These are phyloP conservation scores for Parafenestella ontariensis DNA, from an alignment of 2,329 filamentous ascomycete genomes.

Conservation along the genomic window DNA sequence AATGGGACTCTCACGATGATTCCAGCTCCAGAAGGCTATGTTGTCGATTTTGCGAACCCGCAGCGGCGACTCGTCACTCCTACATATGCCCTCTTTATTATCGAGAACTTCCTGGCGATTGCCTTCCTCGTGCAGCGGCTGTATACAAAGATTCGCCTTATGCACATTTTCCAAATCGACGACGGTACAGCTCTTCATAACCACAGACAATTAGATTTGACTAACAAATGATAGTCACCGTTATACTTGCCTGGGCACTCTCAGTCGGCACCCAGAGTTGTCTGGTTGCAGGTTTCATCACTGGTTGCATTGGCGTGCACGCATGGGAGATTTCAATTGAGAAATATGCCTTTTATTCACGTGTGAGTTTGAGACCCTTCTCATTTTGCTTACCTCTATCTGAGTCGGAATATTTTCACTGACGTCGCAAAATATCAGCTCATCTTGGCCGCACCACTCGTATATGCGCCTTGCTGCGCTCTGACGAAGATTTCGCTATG, in stretches of 20 bases:
- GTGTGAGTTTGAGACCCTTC: constrained; percentile 4
- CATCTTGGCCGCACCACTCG: constrained; percentile 24
- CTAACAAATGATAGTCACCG: constrained; percentile 7
- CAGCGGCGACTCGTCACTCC: constrained; percentile 18
- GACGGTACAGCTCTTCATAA: constrained; percentile 25
- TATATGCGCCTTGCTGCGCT: constrained; percentile 21
- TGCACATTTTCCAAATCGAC: constrained; percentile 31
- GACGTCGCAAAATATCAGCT: constrained; percentile 4
- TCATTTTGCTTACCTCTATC: neutral
- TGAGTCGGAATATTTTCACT: neutral
- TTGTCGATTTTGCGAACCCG: constrained; percentile 39
- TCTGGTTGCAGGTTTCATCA: constrained; percentile 13
- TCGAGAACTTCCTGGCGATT: constrained; percentile 27
- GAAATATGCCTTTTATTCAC: constrained; percentile 18
- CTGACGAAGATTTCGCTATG: constrained; percentile 23
- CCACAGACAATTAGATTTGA: neutral
- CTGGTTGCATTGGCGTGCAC: constrained; percentile 23
- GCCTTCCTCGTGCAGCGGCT: constrained; percentile 34
- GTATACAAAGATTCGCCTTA: constrained; percentile 33
- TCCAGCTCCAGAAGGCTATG: constrained; percentile 34
- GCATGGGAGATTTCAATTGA: constrained; percentile 31
- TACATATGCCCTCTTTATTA: constrained; percentile 26
- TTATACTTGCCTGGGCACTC: constrained; percentile 16
- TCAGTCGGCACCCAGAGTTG: constrained; percentile 13
- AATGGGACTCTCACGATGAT: constrained; percentile 20